phyloP scores from a whole-genome alignment of 805 yeast genomes.

The Wickerhamiella slavikovae region DNA sequence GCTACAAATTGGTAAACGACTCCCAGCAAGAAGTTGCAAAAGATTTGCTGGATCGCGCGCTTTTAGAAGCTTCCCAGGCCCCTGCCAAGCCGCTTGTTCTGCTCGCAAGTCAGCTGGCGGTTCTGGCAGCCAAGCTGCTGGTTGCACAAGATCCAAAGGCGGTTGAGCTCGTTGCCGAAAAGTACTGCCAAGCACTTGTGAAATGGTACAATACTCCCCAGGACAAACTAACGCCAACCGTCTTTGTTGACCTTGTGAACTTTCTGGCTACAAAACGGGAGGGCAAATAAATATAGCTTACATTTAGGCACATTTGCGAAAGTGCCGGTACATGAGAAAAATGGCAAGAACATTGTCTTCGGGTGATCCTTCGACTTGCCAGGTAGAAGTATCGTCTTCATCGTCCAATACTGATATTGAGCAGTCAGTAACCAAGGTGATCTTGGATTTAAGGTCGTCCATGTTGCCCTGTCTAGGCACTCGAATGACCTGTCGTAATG shows the following conservation, averaged over 20 bases:
- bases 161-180: slow-evolving; percentile 28
- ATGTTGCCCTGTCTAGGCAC: slow-evolving; percentile 2
- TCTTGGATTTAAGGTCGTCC: slow-evolving; percentile 4
- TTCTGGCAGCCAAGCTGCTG: slow-evolving; percentile 40
- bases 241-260: slow-evolving; percentile 62
- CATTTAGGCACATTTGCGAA: too few species aligned
- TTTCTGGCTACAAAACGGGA: slow-evolving; percentile 37
- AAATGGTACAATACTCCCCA: slow-evolving; percentile 34
- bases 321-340: neutral
- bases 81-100: slow-evolving; percentile 28
- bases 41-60: slow-evolving; percentile 16
- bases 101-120: slow-evolving; percentile 47
- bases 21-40: slow-evolving; percentile 10
- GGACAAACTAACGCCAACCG: slow-evolving; percentile 29
- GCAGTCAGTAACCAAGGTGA: slow-evolving; percentile 7
- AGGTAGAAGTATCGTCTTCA: slow-evolving; percentile 28
- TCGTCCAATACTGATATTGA: slow-evolving; percentile 3
- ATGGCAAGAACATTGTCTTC: slow-evolving; percentile 26
- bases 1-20: slow-evolving; percentile 2
- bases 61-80: slow-evolving; percentile 21
- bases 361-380: slow-evolving; percentile 47
- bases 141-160: slow-evolving; percentile 13
- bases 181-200: slow-evolving; percentile 36
- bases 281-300: neutral
- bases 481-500: slow-evolving; percentile 9